These are phyloP conservation scores for Venturia pyrina DNA, from an alignment of 2,329 filamentous ascomycete genomes.

Conservation along the genomic window DNA sequence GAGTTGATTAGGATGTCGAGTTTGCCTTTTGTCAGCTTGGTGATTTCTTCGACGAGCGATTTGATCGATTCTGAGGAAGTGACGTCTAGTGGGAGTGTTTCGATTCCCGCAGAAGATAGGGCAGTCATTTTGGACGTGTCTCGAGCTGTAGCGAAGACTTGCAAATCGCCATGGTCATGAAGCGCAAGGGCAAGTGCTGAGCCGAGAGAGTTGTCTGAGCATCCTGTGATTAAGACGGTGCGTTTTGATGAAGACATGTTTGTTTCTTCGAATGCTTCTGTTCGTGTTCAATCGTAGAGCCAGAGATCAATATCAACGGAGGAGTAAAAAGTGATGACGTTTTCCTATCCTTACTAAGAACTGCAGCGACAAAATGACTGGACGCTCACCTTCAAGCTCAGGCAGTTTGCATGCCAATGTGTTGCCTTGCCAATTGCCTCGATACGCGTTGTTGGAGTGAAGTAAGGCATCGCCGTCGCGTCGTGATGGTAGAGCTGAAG, in stretches of 20 bases:
- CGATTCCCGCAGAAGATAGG: slow-evolving; percentile 17
- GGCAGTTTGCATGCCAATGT: too few relatives aligned
- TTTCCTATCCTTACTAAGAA: too few relatives aligned
- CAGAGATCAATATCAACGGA: neutral
- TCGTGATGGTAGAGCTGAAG: too few relatives aligned
- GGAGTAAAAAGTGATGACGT: neutral
- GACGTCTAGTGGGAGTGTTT: slow-evolving; percentile 24
- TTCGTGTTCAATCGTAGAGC: too few relatives aligned
- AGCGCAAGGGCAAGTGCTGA: slow-evolving; percentile 30
- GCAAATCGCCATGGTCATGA: slow-evolving; percentile 22
- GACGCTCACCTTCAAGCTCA: too few relatives aligned
- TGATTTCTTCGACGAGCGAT: neutral
- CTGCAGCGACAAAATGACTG: too few relatives aligned
- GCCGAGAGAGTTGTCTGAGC: slow-evolving; percentile 29
- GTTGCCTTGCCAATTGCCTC: too few relatives aligned
- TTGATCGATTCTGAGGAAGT: slow-evolving; percentile 22
- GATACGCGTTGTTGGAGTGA: too few relatives aligned
- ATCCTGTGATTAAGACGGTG: slow-evolving; percentile 21
- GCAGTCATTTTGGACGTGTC: slow-evolving; percentile 24
- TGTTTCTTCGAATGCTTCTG: neutral
- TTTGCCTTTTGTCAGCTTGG: neutral
- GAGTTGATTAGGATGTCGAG: slow-evolving; percentile 39
- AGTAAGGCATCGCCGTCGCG: too few relatives aligned
- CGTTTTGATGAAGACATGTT: slow-evolving; percentile 6
- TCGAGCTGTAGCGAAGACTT: slow-evolving; percentile 35